Evolutionary conservation across 352 stramenopile species (phyloP), one percentile per base, ranked within the genome.

Genomic region (Phytophthora pinifolia): DNA sequence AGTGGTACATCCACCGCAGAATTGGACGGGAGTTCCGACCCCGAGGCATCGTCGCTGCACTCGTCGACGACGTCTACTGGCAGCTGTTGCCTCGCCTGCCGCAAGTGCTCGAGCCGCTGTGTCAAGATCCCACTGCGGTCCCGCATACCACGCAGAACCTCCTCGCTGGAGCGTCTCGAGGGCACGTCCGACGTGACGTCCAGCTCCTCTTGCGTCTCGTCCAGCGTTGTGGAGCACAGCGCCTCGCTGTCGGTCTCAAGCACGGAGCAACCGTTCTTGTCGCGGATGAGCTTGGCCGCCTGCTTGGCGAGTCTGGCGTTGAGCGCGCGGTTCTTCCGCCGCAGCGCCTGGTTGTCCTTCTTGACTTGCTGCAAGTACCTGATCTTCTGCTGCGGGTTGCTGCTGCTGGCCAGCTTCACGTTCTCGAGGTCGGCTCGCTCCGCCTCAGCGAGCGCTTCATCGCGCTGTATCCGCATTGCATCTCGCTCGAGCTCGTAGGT

Each of bases 341-440:
- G 51, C 22, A 92, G 48, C 22, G 50, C 59, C 13, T 62, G 48
- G 35, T 92, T 92, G 42, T 92, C 82, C 27, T 76, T 70, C 53
- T 92, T 92, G 14, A 92, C 42, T 20, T 76, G 54, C 59, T 89
- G 63, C 17, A 89, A 32, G 52, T 92, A 92, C 65, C 80, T 79
- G 62, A 89, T 92, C 46, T 80, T 79, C 55, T 84, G 74, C 49
- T 88, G 76, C 4, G 71, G 69, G 54, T 92, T 89, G 58, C 62
- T 72, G 39, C 81, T 86, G 10, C 82, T 67, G 0, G 72, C 77
- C 0, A 92, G 59, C 45, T 71, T 75, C 1, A 72, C 61, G 47
- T 86, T 92, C 33, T 85, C 57, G 12, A 67, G 54, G 70, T 80
- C 81, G 34, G 79, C 82, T 22, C 61, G 66, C 32, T 89, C 67